These are phyloP conservation scores for Tolypocladium ophioglossoides DNA, from an alignment of 2,329 filamentous ascomycete genomes.

Conservation along the genomic window DNA sequence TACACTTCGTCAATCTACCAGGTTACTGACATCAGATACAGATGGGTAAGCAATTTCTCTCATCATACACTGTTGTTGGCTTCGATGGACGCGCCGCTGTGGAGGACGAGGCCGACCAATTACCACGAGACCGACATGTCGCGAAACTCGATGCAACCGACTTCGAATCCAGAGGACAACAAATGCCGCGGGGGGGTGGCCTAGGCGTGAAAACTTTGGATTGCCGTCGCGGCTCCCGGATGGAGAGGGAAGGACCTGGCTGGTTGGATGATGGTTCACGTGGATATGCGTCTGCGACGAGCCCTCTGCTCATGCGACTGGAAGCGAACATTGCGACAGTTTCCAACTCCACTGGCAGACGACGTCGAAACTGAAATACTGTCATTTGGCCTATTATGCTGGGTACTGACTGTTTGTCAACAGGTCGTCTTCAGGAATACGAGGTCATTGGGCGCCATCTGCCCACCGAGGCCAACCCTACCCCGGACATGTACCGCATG, in stretches of 20 bases:
- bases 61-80: constrained; percentile 9
- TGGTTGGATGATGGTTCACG: not conserved
- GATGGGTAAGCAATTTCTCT: constrained; percentile 47
- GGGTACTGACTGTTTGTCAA: constrained; percentile 2
- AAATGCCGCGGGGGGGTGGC: not conserved
- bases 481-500: constrained; percentile 99
- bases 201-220: not conserved
- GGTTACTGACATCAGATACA: constrained; percentile 30
- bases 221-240: not conserved
- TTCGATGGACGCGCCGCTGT: not conserved
- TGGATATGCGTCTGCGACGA: not conserved
- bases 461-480: constrained; percentile 94
- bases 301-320: not conserved
- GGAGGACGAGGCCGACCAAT: not conserved
- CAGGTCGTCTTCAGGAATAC: constrained; percentile 99
- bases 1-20: constrained; percentile 23
- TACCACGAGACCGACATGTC: not conserved
- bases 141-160: not conserved
- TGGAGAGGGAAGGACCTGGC: not conserved
- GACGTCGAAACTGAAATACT: not conserved
- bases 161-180: not conserved
- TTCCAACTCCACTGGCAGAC: not conserved
- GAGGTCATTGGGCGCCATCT: constrained; percentile 99
- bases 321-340: constrained; percentile 1
- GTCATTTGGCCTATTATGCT: too few relatives aligned